These are phyloP conservation scores for Tricholoma sp. DNA, from an alignment of 768 basidiomycete species.

Conservation along the genomic window DNA sequence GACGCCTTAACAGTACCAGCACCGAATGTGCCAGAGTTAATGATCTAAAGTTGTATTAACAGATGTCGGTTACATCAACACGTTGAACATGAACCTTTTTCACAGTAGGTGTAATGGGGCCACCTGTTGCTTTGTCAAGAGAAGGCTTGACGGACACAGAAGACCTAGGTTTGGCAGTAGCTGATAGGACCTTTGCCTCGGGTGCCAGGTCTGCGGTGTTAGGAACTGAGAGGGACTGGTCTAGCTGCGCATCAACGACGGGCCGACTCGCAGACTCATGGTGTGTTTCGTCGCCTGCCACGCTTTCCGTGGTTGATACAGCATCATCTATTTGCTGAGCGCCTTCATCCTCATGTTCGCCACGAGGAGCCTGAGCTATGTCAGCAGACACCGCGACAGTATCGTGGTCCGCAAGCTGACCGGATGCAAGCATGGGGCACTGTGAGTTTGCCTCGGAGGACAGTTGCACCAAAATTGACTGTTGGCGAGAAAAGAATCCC, in stretches of 20 bases:
- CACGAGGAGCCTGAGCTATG: conserved; percentile 20
- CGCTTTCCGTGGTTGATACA: conserved; percentile 5
- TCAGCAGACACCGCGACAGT: conserved; percentile 12
- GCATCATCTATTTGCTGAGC: conserved; percentile 3
- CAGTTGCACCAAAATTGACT: neutral
- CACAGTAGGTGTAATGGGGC: conserved; percentile 49
- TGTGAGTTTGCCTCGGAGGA: conserved; percentile 20
- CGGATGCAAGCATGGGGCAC: conserved; percentile 10
- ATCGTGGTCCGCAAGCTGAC: conserved; percentile 14
- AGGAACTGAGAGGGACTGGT: conserved; percentile 14
- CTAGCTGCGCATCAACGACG: conserved; percentile 14
- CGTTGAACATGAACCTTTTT: conserved; percentile 53
- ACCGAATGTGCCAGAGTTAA: conserved; percentile 64
- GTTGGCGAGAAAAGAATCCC: neutral
- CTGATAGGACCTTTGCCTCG: conserved; percentile 21
- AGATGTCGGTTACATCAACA: neutral
- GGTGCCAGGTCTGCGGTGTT: conserved; percentile 4
- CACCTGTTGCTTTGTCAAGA: conserved; percentile 40
- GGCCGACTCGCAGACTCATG: neutral
- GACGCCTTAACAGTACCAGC: conserved; percentile 47
- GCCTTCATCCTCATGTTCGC: conserved; percentile 23
- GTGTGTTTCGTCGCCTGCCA: conserved; percentile 4
- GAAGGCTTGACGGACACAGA: conserved; percentile 37
- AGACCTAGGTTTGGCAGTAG: conserved; percentile 27
- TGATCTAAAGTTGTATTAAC: conserved; percentile 36